Evolutionary conservation across 148 eudicot species (phyloP), one percentile per base, ranked within the genome.

Genomic region (Camellia japonica): DNA sequence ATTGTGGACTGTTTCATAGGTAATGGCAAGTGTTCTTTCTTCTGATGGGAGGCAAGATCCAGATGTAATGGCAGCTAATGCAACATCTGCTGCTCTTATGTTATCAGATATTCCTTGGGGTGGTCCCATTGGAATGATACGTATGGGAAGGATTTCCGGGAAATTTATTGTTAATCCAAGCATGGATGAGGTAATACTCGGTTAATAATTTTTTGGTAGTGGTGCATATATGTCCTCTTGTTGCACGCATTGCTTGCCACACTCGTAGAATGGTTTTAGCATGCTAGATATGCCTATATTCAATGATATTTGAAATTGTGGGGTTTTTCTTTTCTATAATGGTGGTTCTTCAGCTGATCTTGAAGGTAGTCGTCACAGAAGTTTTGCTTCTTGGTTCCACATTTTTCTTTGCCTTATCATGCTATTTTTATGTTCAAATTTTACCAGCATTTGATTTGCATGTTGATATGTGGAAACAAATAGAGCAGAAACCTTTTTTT

Each of bases 11-110:
- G 64, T 56, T 72, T 16, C 51, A 5, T 76, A 97, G 99, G 93
- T 97, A 79, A 91, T 85, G 92, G 89, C 99, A 77, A 97, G 92
- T 68, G 98, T 97, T 76, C 97, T 97, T 83, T 94, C 98, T 73
- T 94, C 98, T 73, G 99, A 97, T 82, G 99, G 99, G 80, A 91
- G 90, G 63, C 99, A 94, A 89, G 99, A 97, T 86, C 98, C 99
- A 60, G 99, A 97, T 92, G 84, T 94, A 71, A 86, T 97, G 97
- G 99, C 99, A 74, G 99, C 98, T 86, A 97, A 97, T 83, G 98
- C 99, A 73, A 87, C 99, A 81, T 97, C 99, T 83, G 97, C 94
- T 75, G 98, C 99, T 78, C 88, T 97, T 76, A 92, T 94, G 98
- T 77, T 97, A 79, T 97, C 99, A 62, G 99, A 97, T 92, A 88